These are phyloP conservation scores for Apophysomyces sp. DNA, from an alignment of 371 early-diverging fungal genomes.

Conservation along the genomic window DNA sequence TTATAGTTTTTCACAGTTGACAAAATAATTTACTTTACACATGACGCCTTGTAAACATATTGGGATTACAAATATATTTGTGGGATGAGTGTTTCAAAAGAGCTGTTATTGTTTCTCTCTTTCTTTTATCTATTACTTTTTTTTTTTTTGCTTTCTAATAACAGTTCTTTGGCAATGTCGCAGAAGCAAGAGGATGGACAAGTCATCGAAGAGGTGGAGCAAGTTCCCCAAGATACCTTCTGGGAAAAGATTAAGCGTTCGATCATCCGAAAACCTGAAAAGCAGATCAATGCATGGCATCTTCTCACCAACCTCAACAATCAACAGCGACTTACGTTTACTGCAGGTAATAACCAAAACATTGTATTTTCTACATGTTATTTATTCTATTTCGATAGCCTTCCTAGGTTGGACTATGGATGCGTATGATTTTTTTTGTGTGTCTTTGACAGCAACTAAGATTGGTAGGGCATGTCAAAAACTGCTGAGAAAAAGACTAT, in stretches of 20 bases:
- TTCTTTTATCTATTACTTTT: background rate
- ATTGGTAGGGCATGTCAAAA: slow-evolving; percentile 18
- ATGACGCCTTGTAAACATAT: background rate
- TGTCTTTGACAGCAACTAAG: slow-evolving; percentile 40
- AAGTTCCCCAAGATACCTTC: slow-evolving; percentile 30
- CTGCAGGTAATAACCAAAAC: slow-evolving; percentile 20
- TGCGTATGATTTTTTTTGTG: slow-evolving; percentile 66
- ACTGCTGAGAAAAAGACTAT: background rate
- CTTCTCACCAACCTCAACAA: slow-evolving; percentile 26
- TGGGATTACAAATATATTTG: background rate
- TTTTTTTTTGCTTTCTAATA: background rate
- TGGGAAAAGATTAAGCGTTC: slow-evolving; percentile 49
- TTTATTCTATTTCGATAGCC: slow-evolving; percentile 18
- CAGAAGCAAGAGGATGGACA: background rate
- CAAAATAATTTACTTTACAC: background rate
- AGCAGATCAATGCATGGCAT: slow-evolving; percentile 21
- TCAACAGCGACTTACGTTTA: slow-evolving; percentile 30
- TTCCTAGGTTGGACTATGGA: slow-evolving; percentile 72
- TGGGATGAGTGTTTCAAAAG: background rate
- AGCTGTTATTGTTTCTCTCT: background rate
- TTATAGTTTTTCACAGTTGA: background rate
- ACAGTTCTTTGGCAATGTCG: background rate
- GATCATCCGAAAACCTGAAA: slow-evolving; percentile 28
- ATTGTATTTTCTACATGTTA: background rate
- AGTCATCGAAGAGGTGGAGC: slow-evolving; percentile 9